phyloP scores from a whole-genome alignment of 2,329 filamentous ascomycete species.

The Botrytis byssoidea region DNA sequence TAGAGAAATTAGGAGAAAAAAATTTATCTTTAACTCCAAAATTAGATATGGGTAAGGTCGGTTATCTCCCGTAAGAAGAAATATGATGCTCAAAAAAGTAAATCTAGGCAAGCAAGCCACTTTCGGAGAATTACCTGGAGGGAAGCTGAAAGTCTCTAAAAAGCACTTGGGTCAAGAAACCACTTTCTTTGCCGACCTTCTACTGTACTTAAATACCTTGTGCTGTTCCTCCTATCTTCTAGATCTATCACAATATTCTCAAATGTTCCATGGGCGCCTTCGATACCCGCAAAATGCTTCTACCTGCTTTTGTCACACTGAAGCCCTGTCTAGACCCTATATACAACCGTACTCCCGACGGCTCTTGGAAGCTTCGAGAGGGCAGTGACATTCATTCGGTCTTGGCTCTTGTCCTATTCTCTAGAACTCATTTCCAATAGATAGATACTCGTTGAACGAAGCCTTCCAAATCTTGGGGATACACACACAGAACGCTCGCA shows the following conservation, averaged over 20 bases:
- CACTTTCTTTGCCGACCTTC: not conserved
- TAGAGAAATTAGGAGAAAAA: not conserved
- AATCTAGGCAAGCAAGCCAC: slow-evolving; percentile 9
- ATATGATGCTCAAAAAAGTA: not conserved
- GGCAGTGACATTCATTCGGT: slow-evolving; percentile 17
- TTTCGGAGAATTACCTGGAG: slow-evolving; percentile 7
- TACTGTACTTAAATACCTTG: slow-evolving; percentile 14
- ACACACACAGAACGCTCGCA: not conserved
- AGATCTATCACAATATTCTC: not conserved
- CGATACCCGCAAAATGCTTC: not conserved
- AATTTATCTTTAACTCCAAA: not conserved
- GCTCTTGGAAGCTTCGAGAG: slow-evolving; percentile 15
- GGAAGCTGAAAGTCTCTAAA: slow-evolving; percentile 14
- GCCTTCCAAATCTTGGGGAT: not conserved
- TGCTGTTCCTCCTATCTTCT: not conserved
- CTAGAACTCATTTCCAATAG: not conserved
- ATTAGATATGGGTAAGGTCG: not conserved
- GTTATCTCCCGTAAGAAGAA: not conserved
- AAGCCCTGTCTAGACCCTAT: slow-evolving; percentile 11
- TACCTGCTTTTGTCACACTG: not conserved
- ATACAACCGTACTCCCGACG: slow-evolving; percentile 9
- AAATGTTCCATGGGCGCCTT: not conserved
- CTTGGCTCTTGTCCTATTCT: not conserved
- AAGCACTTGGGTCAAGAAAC: not conserved
- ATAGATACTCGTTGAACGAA: slow-evolving; percentile 2